phyloP scores from a whole-genome alignment of 371 early-diverging fungal species.

The Mycotypha africana region DNA sequence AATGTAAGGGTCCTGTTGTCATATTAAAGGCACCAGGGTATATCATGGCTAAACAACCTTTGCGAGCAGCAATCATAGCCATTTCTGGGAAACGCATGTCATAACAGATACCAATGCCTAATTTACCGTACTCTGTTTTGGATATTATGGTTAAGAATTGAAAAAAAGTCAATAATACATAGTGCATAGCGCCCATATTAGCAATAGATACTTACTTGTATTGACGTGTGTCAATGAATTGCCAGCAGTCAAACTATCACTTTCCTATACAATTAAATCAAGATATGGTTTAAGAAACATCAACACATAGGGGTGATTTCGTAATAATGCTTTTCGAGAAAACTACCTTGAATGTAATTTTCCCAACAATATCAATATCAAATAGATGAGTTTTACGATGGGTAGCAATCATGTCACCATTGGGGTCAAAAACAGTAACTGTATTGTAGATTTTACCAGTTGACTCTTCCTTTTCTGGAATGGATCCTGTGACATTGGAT shows the following conservation, averaged over 20 bases:
- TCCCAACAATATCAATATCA: slow-evolving; percentile 93
- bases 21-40: slow-evolving; percentile 97
- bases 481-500: slow-evolving; percentile 87
- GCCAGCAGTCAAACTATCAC: slow-evolving; percentile 79
- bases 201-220: no score
- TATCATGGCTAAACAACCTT: slow-evolving; percentile 87
- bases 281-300: not conserved
- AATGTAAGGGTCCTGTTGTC: slow-evolving; percentile 92
- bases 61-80: slow-evolving; percentile 89
- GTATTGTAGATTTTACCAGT: slow-evolving; percentile 82
- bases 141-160: no score
- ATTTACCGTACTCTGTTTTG: slow-evolving; percentile 70
- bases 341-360: slow-evolving; percentile 77
- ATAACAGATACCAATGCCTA: slow-evolving; percentile 96
- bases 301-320: not conserved
- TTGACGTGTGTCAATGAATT: slow-evolving; percentile 67
- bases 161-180: not conserved
- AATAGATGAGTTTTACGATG: slow-evolving; percentile 90
- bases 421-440: slow-evolving; percentile 80
- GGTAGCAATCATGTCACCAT: slow-evolving; percentile 62
- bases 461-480: slow-evolving; percentile 72
- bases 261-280: slow-evolving; percentile 49
- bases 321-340: no score
- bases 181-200: no score
- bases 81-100: slow-evolving; percentile 95